These are phyloP conservation scores for Abrus pulchellus DNA, from an alignment of 306 rosid species.

Conservation along the genomic window DNA sequence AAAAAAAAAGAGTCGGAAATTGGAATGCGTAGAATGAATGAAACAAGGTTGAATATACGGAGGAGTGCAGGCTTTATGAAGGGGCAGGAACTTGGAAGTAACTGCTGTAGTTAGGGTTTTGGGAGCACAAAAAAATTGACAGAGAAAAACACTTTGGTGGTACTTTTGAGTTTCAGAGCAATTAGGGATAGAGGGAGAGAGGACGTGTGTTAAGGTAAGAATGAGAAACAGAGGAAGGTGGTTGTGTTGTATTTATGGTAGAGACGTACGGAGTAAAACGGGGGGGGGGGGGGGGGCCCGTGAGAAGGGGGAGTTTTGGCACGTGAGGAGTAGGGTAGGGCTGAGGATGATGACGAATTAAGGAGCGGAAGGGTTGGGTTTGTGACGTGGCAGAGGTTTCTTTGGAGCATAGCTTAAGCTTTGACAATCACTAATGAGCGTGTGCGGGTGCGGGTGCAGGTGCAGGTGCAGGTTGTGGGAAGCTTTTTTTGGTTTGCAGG, in stretches of 20 bases:
- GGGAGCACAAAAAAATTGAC: constrained; percentile 35
- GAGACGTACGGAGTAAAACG: constrained; percentile 13
- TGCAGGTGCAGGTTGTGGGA: constrained; percentile 7
- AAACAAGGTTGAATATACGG: constrained; percentile 3
- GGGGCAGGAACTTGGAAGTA: constrained; percentile 10
- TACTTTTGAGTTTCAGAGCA: constrained; percentile 35
- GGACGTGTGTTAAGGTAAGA: constrained; percentile 14
- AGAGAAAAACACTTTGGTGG: constrained; percentile 34
- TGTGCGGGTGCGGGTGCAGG: constrained; percentile 35
- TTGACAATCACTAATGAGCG: constrained; percentile 38
- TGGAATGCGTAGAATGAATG: constrained; percentile 37
- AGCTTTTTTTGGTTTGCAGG: constrained; percentile 30
- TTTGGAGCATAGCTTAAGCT: constrained; percentile 35
- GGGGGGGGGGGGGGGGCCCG: constrained; percentile 29
- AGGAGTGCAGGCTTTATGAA: constrained; percentile 35
- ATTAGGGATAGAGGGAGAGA: constrained; percentile 27
- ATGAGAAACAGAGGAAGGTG: constrained; percentile 39
- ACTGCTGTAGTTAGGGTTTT: constrained; percentile 22
- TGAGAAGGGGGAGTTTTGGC: constrained; percentile 45
- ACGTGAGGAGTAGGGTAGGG: constrained; percentile 28
- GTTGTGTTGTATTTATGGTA: constrained; percentile 82
- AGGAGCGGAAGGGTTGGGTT: constrained; percentile 19
- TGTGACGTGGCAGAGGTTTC: constrained; percentile 55
- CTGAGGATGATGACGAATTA: constrained; percentile 49
- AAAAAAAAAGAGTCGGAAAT: background rate